phyloP scores from a whole-genome alignment of 2,329 filamentous ascomycete genomes.

The Colletotrichum noveboracense region DNA sequence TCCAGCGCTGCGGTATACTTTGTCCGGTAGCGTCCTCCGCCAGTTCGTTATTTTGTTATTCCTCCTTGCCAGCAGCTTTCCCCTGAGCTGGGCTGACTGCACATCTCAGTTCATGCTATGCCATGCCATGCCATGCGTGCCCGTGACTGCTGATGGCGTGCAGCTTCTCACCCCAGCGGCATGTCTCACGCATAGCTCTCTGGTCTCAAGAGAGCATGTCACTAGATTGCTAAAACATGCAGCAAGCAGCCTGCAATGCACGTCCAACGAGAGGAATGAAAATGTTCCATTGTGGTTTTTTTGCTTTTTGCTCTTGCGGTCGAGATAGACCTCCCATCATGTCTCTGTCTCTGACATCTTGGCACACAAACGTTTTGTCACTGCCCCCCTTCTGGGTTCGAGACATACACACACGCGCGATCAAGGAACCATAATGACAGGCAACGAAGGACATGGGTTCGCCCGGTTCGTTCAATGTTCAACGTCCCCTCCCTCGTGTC shows the following conservation, averaged over 20 bases:
- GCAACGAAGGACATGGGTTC: slow-evolving; percentile 1
- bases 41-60: neutral
- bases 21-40: neutral
- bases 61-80: neutral
- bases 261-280: neutral
- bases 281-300: neutral
- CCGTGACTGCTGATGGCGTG: neutral
- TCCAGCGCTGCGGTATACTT: neutral
- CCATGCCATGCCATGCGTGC: neutral
- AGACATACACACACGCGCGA: neutral
- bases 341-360: neutral
- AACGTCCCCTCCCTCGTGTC: neutral
- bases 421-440: slow-evolving; percentile 5
- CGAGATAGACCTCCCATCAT: slow-evolving; percentile 1
- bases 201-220: neutral
- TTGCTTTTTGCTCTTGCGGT: neutral
- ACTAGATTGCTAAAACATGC: neutral
- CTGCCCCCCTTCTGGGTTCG: neutral
- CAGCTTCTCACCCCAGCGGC: neutral
- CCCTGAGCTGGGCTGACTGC: neutral
- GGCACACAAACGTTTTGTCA: neutral
- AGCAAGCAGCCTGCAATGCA: neutral
- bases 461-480: neutral
- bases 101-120: neutral
- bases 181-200: neutral